Evolutionary conservation across 768 basidiomycete species (phyloP), one percentile per base, ranked within the genome.

Genomic region (Podaxis sp.): DNA sequence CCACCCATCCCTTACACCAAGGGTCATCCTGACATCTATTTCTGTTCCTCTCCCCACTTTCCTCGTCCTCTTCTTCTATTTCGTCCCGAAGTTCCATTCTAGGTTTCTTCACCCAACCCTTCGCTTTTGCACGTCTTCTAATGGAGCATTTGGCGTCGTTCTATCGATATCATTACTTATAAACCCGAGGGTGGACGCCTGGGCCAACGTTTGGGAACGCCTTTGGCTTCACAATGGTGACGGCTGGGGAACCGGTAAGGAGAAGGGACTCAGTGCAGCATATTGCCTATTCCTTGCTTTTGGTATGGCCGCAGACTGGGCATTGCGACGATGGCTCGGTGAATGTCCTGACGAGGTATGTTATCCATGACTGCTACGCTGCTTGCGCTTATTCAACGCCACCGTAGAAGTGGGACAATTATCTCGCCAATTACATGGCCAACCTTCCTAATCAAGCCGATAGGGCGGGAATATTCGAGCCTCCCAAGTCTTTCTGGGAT

Each of bases 311-410:
- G 73, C 69, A 20, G 88, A 91, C 68, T 89, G 82, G 83, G 75
- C 80, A n/a, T 72, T 89, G 48, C 74, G 75, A 33, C 70, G 72
- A 56, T 80, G 78, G 74, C 76, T 87, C 30, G 89, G 88, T 22
- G 87, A 88, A 66, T 85, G 85, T 73, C 88, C 88, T 13, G 88
- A 89, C 66, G 81, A 89, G 82, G 87, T 86, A 63, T 28, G 77
- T 71, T 20, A 36, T 44, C 13, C 10, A 8, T 37, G 4, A 36
- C 5, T 46, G 20, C 13, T 28, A 60, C 20, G 41, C 30, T 48
- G 17, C 44, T 15, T 51, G 37, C 57, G 15, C 15, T 54, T 30
- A 48, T 55, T 63, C 33, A 20, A 46, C 63, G n/a, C 57, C 17
- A 28, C 10, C 17, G 7, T 58, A 88, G 87, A 87, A 87, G 77